Evolutionary conservation across 345 rosid genomes (phyloP).

Genomic region (Raphanus sativus): DNA sequence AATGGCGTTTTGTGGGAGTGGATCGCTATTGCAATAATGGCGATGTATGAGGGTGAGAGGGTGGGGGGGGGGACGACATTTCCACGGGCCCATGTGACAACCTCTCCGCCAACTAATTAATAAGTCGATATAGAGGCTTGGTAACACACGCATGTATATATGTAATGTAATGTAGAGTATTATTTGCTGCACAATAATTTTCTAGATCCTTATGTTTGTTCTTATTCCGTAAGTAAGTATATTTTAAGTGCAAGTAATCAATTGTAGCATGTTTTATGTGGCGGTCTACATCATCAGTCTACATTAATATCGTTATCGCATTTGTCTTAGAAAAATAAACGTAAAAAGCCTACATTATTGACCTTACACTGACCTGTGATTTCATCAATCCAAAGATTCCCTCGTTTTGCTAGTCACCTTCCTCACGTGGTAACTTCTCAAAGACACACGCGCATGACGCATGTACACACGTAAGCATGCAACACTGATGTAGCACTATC

Average conservation of each 20-base stretch:
- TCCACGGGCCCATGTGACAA: constrained; percentile 29
- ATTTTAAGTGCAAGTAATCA: constrained; percentile 1
- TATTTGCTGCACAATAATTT: not conserved
- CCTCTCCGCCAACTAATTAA: not conserved
- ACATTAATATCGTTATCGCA: not conserved
- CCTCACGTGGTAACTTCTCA: constrained; percentile 8
- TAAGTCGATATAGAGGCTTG: not conserved
- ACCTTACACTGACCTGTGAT: constrained; percentile 9
- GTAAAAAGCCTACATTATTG: not conserved
- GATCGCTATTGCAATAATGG: constrained; percentile 29
- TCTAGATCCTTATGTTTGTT: not conserved
- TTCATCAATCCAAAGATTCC: constrained; percentile 24
- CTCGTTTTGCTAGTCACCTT: not conserved
- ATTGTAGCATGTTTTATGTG: constrained; percentile 29
- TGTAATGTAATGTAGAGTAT: not conserved
- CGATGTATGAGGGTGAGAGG: not conserved
- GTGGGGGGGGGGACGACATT: not conserved
- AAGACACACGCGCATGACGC: not conserved
- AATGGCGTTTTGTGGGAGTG: constrained; percentile 17
- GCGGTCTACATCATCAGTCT: not conserved
- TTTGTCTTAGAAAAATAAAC: not conserved
- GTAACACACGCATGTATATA: constrained; percentile 16
- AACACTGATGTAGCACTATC: not conserved
- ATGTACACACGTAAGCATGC: not conserved
- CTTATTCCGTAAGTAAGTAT: not conserved